Evolutionary conservation across 768 basidiomycete species (phyloP).

Genomic region (Tulasnella sp.): DNA sequence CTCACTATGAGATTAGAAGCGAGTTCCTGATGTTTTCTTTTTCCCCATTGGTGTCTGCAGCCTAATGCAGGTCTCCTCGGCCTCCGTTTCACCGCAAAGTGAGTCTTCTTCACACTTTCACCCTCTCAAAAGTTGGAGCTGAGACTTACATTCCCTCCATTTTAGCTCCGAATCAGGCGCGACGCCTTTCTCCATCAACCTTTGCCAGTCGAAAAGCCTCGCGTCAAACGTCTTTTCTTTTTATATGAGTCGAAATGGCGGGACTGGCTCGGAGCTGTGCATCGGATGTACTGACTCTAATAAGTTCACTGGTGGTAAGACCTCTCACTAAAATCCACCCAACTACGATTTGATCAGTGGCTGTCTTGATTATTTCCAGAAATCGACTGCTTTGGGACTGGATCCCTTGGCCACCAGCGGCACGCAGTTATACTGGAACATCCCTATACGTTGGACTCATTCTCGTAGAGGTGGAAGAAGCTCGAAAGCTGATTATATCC

Average conservation of each 20-base stretch:
- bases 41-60: background rate
- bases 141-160: too few relatives aligned
- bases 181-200: slow-evolving; percentile 7
- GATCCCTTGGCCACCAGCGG: background rate
- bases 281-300: slow-evolving; percentile 3
- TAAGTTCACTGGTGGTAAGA: slow-evolving; percentile 4
- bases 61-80: slow-evolving; percentile 2
- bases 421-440: slow-evolving; percentile 6
- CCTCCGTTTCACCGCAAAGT: background rate
- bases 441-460: background rate
- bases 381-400: background rate
- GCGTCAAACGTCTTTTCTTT: slow-evolving; percentile 8
- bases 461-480: background rate
- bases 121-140: too few relatives aligned
- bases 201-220: background rate
- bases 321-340: too few relatives aligned
- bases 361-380: background rate
- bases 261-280: background rate
- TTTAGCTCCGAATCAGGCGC: background rate
- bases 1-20: too few relatives aligned
- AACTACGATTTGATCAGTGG: too few relatives aligned
- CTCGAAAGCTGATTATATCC: too few relatives aligned
- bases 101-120: too few relatives aligned
- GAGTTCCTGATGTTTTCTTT: too few relatives aligned
- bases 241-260: background rate